These are phyloP conservation scores for Conringia planisiliqua DNA, from an alignment of 345 rosid species.

Conservation along the genomic window DNA sequence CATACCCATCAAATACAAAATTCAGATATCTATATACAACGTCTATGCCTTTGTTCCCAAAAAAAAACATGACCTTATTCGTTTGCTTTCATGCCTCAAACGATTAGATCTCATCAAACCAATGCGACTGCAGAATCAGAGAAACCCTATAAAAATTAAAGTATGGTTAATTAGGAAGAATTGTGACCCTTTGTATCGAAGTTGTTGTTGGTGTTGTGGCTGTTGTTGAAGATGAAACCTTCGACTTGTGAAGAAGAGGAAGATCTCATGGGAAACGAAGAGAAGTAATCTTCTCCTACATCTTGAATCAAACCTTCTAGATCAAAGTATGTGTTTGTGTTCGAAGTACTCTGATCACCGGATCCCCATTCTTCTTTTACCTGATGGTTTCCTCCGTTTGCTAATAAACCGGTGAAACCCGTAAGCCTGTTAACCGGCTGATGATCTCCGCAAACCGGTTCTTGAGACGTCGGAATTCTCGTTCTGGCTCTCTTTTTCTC, in stretches of 20 bases:
- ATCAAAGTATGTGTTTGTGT: slow-evolving; percentile 36
- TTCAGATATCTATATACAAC: neutral
- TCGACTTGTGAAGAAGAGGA: slow-evolving; percentile 29
- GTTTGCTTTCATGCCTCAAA: slow-evolving; percentile 8
- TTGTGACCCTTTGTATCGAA: slow-evolving; percentile 26
- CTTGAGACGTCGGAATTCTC: slow-evolving; percentile 15
- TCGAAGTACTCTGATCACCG: slow-evolving; percentile 29
- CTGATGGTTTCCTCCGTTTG: slow-evolving; percentile 28
- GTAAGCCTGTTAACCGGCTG: slow-evolving; percentile 21
- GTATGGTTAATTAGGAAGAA: neutral
- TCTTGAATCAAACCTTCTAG: slow-evolving; percentile 40
- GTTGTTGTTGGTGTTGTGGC: slow-evolving; percentile 2
- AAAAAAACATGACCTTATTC: neutral
- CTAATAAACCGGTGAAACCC: slow-evolving; percentile 28
- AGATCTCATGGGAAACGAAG: slow-evolving; percentile 33
- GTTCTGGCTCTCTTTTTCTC: slow-evolving; percentile 16
- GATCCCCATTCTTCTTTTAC: slow-evolving; percentile 38
- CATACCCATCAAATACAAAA: slow-evolving; percentile 2
- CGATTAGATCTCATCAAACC: slow-evolving; percentile 1
- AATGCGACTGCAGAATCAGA: neutral
- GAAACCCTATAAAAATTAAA: slow-evolving; percentile 2
- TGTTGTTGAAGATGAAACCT: slow-evolving; percentile 24
- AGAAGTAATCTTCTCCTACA: slow-evolving; percentile 34
- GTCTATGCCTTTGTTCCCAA: neutral
- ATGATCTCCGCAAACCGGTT: slow-evolving; percentile 16